Evolutionary conservation across 1,284 basidiomycete genomes (phyloP), one percentile per base, ranked within the genome.

Genomic region (Tilletia indica): DNA sequence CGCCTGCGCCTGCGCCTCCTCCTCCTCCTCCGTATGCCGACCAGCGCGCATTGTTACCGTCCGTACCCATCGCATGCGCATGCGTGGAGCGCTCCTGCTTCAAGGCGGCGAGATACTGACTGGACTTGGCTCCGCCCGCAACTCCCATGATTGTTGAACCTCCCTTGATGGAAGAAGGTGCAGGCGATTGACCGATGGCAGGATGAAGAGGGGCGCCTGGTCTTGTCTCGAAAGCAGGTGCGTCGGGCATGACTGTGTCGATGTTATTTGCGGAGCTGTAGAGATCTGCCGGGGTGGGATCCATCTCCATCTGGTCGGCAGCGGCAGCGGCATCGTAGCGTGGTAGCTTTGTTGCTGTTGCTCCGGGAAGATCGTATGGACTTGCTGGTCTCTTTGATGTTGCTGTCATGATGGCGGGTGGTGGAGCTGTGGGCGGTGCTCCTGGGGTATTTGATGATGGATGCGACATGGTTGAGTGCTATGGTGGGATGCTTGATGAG

Each of bases 171-270:
- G 61, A 64, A 4, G 51, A 54, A 16, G 61, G 34, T 12, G 61
- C 61, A 4, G 61, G 61, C n/a, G 61, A 64, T 9, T 9, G 61
- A 3, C 38, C 12, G 19, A 54, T 54, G 34, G 61, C 38, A 16
- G 61, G 61, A 42, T 64, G 61, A 2, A 64, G 36, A 14, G 61
- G 61, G 8, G 61, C 61, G 36, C 34, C 61, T 64, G 61, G 34
- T 12, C 61, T 38, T 64, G 61, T n/a, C 51, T 54, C 51, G 4
- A 9, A 45, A 19, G 51, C 51, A 8, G 25, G 25, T 48, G 42
- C 42, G 42, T 45, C 42, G 42, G 42, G 6, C 42, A 45, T 45
- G 42, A 45, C 42, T 8, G 42, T 14, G 14, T 45, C 42, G 47
- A 48, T 48, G 47, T 2, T 48, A 11, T 11, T n/a, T 48, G 47